Conservation (phyloP, 371 early-diverging fungal genomes). For the Mucor irregularis region DNA sequence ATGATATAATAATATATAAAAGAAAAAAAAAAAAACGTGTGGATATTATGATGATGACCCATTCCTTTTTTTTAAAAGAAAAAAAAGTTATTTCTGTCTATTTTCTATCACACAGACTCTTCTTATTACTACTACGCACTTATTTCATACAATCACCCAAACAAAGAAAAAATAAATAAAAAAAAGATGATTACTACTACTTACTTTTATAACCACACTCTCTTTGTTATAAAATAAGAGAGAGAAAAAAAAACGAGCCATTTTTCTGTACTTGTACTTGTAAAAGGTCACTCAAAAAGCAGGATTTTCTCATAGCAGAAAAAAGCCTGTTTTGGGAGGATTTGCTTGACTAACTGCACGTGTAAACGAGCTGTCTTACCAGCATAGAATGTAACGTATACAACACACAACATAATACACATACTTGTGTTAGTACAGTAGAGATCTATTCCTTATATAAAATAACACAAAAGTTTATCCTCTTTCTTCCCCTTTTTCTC, state of each 20-base stretch:
- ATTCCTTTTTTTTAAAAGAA: background rate
- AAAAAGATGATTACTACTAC: too few species aligned
- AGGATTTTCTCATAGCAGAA: background rate
- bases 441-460: too few species aligned
- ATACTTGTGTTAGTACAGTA: too few species aligned
- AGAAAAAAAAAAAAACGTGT: background rate
- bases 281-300: background rate
- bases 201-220: background rate
- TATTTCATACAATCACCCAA: too few species aligned
- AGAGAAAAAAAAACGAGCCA: background rate
- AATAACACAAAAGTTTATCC: background rate
- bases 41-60: too few species aligned
- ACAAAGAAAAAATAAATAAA: too few species aligned
- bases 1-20: background rate
- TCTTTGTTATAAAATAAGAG: background rate
- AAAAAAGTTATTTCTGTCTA: too few species aligned
- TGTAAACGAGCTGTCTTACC: conserved; percentile 3
- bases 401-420: too few species aligned
- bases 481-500: background rate
- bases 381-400: too few species aligned
- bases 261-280: too few species aligned
- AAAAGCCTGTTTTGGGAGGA: conserved; percentile 23
- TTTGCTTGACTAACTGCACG: conserved; percentile 29
- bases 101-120: too few species aligned
- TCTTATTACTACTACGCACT: too few species aligned